A percentile compares a stretch with the other conserved stretches of the same genome.
phyloP scores from a whole-genome alignment of 768 basidiomycete species.

The Crepidotus variabilis region DNA sequence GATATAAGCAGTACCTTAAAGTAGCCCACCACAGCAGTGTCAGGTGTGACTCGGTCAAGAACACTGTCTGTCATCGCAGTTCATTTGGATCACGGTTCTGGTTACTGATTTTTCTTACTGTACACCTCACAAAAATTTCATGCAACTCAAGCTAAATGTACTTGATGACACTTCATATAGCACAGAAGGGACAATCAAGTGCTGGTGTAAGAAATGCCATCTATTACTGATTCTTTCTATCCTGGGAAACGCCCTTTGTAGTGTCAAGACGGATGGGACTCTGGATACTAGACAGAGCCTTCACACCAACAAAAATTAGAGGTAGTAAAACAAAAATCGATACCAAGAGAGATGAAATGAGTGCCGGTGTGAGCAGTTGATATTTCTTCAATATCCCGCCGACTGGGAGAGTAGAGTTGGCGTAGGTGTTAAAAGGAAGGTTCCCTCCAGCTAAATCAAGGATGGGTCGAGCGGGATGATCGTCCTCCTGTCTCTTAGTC shows the following conservation, averaged over 20 bases:
- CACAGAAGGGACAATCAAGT: too few relatives aligned
- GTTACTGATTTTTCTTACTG: too few relatives aligned
- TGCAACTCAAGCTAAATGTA: too few relatives aligned
- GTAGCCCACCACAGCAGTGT: too few relatives aligned
- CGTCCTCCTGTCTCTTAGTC: constrained; percentile 35
- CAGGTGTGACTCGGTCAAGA: too few relatives aligned
- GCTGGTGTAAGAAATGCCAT: too few relatives aligned
- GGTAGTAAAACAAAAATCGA: constrained; percentile 67
- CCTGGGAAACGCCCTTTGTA: constrained; percentile 61
- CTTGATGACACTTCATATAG: too few relatives aligned
- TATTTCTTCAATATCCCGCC: constrained; percentile 70
- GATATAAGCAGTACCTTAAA: too few relatives aligned
- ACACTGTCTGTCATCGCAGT: too few relatives aligned
- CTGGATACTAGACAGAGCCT: constrained; percentile 70
- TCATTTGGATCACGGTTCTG: too few relatives aligned
- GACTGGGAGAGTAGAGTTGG: constrained; percentile 34
- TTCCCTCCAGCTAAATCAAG: constrained; percentile 12
- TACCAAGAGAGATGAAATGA: constrained; percentile 65
- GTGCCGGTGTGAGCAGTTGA: constrained; percentile 72
- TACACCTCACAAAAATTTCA: too few relatives aligned
- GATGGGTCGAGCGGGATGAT: constrained; percentile 21
- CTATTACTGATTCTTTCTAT: constrained; percentile 71
- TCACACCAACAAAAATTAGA: constrained; percentile 57
- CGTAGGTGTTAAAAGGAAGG: constrained; percentile 9
- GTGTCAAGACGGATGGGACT: constrained; percentile 59